phyloP scores from a whole-genome alignment of 305 asterid genomes.

The Andrographis paniculata region DNA sequence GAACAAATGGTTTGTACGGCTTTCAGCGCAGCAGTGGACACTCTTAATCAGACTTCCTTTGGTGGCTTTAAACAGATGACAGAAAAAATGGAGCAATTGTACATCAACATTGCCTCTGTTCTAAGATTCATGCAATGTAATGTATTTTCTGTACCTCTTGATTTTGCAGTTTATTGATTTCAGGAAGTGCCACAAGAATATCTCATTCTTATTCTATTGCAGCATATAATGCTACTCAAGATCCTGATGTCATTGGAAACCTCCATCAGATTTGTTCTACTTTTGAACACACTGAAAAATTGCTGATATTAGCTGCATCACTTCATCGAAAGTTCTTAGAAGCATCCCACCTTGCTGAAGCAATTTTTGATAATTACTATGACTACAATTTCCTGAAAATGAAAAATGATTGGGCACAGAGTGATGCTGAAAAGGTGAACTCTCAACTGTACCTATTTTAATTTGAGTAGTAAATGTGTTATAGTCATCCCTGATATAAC shows the following conservation, averaged over 20 bases:
- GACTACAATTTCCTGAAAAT: conserved; percentile 54
- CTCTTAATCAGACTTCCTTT: conserved; percentile 59
- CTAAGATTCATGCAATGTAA: conserved; percentile 61
- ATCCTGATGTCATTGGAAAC: conserved; percentile 53
- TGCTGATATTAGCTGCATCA: conserved; percentile 63
- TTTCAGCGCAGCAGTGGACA: conserved; percentile 81
- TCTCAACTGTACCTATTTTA: background rate
- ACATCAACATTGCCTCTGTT: conserved; percentile 58
- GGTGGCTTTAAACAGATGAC: conserved; percentile 67
- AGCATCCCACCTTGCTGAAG: conserved; percentile 62
- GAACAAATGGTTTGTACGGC: conserved; percentile 89
- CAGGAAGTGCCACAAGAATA: conserved; percentile 9
- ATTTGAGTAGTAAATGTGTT: background rate
- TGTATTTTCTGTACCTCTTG: conserved; percentile 1
- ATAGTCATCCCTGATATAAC: background rate
- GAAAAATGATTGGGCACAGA: conserved; percentile 48
- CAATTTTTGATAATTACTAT: conserved; percentile 61
- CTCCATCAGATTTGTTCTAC: conserved; percentile 54
- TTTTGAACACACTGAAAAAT: conserved; percentile 72
- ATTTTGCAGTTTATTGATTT: conserved; percentile 10
- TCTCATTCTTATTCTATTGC: conserved; percentile 11
- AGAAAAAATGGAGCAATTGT: conserved; percentile 59
- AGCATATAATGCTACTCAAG: conserved; percentile 34
- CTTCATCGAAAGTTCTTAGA: conserved; percentile 69
- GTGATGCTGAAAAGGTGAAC: conserved; percentile 43